Base-by-base conservation (phyloP, 2,329 filamentous ascomycete species). In the Ceratocystis lukuohia region DNA sequence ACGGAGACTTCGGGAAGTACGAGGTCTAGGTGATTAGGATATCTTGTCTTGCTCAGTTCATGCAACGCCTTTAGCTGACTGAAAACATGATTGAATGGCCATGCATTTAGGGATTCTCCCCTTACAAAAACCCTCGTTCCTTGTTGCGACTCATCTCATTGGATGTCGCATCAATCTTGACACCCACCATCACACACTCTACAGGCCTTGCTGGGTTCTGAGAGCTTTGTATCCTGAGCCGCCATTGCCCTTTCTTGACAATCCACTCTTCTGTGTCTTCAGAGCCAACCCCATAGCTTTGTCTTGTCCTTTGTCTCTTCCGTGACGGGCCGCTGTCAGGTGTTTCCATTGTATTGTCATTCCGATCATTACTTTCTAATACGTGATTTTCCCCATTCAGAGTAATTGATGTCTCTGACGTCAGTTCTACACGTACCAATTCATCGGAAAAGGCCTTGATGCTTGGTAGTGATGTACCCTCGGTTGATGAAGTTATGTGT, bases 101-200 rank as follows among this genome's bases (percentile, higher is more conserved):
- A 45, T 41, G 28, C 6, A 15, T 41, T 5, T 12, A n/a, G 41
- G 22, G 15, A 10, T 53, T 50, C 56, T 65, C n/a, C 5, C 33
- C 56, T 59, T 37, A 45, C 37, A 95, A 74, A 73, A 95, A 96
- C 0, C 75, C 76, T 69, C 88, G 81, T 63, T 78, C 74, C 62
- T 76, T 76, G 76, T 95, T 96, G 69, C 89, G 81, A 10, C 80
- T 80, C 69, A 80, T 78, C 75, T 93, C 84, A 6, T 80, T 81
- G 65, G 81, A 87, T 70, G 85, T 82, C 0, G 86, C 88, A 70
- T 95, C 88, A 30, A 96, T 73, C 74, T 89, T 91, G 44, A 92
- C 88, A 0, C 85, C 88, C 17, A 88, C 80, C 62, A 96, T 80
- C 25, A 90, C 80, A 67, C 89, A 87, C 75, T 93, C 88, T 66